phyloP scores from a whole-genome alignment of 2,329 filamentous ascomycete species.

The Aspergillus hiratsukae region DNA sequence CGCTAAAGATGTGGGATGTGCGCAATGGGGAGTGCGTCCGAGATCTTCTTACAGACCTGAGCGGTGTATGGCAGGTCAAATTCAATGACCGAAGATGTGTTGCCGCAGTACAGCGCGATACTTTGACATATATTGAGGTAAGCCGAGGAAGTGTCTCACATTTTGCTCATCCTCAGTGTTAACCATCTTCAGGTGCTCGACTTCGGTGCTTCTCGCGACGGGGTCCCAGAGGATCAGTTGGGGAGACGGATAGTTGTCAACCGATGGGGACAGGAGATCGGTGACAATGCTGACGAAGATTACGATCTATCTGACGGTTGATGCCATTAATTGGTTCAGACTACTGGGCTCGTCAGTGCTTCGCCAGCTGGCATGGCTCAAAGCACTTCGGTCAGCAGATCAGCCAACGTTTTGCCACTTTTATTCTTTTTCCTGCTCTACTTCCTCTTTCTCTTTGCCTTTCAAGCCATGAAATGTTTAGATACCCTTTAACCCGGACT shows the following conservation, averaged over 20 bases:
- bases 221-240: slow-evolving; percentile 69
- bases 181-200: slow-evolving; percentile 73
- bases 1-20: slow-evolving; percentile 98
- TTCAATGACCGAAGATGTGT: slow-evolving; percentile 95
- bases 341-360: not conserved
- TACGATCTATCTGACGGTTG: slow-evolving; percentile 26
- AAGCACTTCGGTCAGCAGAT: not conserved
- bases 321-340: slow-evolving; percentile 8
- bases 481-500: slow-evolving; percentile 35
- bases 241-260: slow-evolving; percentile 66
- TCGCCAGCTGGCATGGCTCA: slow-evolving; percentile 1
- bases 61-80: slow-evolving; percentile 98
- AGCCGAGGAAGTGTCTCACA: slow-evolving; percentile 30
- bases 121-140: slow-evolving; percentile 93
- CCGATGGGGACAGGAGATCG: slow-evolving; percentile 35
- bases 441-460: slow-evolving; percentile 9
- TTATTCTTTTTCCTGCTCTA: slow-evolving; percentile 3
- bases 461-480: slow-evolving; percentile 22
- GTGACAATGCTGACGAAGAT: slow-evolving; percentile 30
- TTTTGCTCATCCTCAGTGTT: slow-evolving; percentile 1
- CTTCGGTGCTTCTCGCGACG: slow-evolving; percentile 90
- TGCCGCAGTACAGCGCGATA: slow-evolving; percentile 89
- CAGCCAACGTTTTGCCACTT: slow-evolving; percentile 1
- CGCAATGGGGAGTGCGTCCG: slow-evolving; percentile 86
- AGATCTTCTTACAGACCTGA: slow-evolving; percentile 86